Evolutionary conservation across 768 basidiomycete genomes (phyloP).

Genomic region (Termitomyces sp.): DNA sequence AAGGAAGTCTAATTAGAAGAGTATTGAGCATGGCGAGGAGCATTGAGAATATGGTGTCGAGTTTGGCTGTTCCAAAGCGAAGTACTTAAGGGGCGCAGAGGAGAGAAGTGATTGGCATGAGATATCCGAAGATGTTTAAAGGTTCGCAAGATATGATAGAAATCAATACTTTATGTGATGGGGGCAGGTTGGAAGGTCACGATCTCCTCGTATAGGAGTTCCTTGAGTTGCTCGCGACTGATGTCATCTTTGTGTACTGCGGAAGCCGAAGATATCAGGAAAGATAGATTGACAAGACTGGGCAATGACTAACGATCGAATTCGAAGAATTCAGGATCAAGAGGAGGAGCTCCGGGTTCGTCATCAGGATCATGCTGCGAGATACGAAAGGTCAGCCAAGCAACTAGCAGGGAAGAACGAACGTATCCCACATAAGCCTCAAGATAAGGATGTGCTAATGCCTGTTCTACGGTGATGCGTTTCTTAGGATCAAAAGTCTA

Average conservation of each 20-base stretch:
- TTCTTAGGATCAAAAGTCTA: slow-evolving; percentile 98
- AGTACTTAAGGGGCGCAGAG: neutral
- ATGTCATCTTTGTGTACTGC: slow-evolving; percentile 94
- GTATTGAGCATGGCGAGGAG: neutral
- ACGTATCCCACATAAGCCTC: slow-evolving; percentile 74
- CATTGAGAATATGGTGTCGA: neutral
- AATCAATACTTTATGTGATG: slow-evolving; percentile 33
- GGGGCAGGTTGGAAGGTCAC: slow-evolving; percentile 76
- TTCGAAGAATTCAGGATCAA: slow-evolving; percentile 95
- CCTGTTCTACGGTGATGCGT: slow-evolving; percentile 90
- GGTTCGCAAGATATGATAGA: neutral
- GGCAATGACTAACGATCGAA: slow-evolving; percentile 70
- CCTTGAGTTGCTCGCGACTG: slow-evolving; percentile 92
- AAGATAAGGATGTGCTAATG: slow-evolving; percentile 90
- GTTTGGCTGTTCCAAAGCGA: neutral
- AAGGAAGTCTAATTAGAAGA: neutral
- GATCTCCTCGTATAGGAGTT: slow-evolving; percentile 92
- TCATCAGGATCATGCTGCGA: slow-evolving; percentile 89
- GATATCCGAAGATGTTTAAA: neutral
- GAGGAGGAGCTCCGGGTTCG: slow-evolving; percentile 92
- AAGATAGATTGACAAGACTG: neutral
- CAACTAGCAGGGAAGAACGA: neutral
- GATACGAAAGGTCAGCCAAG: neutral
- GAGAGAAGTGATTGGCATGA: neutral
- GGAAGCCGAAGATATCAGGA: neutral